Evolutionary conservation across 306 rosid species (phyloP), one percentile per base, ranked within the genome.

Genomic region (Malus domestica): DNA sequence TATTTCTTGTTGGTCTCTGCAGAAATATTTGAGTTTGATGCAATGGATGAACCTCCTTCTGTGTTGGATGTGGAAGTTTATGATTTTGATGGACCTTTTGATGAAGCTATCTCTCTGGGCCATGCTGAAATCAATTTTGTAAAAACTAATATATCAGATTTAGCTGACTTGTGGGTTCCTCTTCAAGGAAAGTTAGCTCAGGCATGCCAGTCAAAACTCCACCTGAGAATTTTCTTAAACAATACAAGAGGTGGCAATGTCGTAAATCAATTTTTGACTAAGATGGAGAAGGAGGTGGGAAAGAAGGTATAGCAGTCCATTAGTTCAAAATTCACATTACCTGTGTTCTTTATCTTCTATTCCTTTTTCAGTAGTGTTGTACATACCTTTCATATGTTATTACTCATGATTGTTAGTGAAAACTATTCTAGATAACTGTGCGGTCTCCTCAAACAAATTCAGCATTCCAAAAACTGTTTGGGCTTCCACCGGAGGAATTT

Each of bases 241-340:
- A 87, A 96, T 85, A 96, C 90, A 62, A 81, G 88, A 87, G 90
- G 93, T 72, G 88, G 93, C 68, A 84, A 91, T 55, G 91, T 87
- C 72, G 93, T 79, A 76, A 86, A 89, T 80, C 89, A 89, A 59
- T 95, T 90, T 78, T 69, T 96, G 54, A 90, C 88, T 86, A 96
- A 86, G 88, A 92, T 96, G 99, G 99, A 96, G 89, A 96, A 96
- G 87, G 96, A 92, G 82, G 97, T 96, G 67, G 99, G 99, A 65
- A 96, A 89, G 84, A 96, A 96, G 98, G 99, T 96, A 87, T 8
- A 67, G 35, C 9, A 12, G 61, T 74, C 68, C 55, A 45, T 51
- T 85, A 62, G 33, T 76, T 45, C 9, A 19, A 69, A 70, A 71
- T 76, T n/a, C 45, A n/a, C 70, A 10, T 74, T 72, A 76, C 70